phyloP scores from a whole-genome alignment of 2,329 filamentous ascomycete genomes.

The Aureobasidium lini region DNA sequence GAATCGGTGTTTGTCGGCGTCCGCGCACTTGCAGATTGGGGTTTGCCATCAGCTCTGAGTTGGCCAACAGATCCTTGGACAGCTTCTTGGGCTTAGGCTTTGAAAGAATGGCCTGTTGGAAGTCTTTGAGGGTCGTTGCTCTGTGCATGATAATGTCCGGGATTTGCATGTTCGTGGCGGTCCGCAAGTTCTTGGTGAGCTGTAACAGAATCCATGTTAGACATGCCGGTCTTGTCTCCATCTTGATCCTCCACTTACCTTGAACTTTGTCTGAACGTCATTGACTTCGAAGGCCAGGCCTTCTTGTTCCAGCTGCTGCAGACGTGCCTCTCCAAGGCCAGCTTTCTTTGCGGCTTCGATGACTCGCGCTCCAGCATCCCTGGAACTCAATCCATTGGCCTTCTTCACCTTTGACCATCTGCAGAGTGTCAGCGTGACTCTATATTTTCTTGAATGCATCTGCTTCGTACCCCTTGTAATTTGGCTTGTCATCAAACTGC shows the following conservation, averaged over 20 bases:
- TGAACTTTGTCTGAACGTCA: conserved; percentile 60
- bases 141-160: conserved; percentile 58
- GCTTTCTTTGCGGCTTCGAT: not conserved
- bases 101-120: conserved; percentile 30
- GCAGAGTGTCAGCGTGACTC: not conserved
- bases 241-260: conserved; percentile 42
- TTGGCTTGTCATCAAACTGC: conserved; percentile 29
- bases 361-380: not conserved
- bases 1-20: conserved; percentile 59
- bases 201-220: conserved; percentile 32
- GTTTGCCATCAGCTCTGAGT: conserved; percentile 43
- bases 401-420: conserved; percentile 3
- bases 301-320: not conserved
- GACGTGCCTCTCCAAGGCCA: not conserved
- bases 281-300: conserved; percentile 46
- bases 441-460: not conserved
- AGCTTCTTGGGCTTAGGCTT: conserved; percentile 48
- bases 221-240: not conserved
- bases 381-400: not conserved
- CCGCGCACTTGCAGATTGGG: conserved; percentile 64
- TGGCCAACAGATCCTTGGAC: conserved; percentile 48
- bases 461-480: conserved; percentile 27
- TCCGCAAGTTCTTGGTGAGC: conserved; percentile 73
- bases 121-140: conserved; percentile 29
- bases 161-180: conserved; percentile 70